These are phyloP conservation scores for Pinus tabuliformis DNA, from an alignment of 75 land plant genomes.

Conservation along the genomic window DNA sequence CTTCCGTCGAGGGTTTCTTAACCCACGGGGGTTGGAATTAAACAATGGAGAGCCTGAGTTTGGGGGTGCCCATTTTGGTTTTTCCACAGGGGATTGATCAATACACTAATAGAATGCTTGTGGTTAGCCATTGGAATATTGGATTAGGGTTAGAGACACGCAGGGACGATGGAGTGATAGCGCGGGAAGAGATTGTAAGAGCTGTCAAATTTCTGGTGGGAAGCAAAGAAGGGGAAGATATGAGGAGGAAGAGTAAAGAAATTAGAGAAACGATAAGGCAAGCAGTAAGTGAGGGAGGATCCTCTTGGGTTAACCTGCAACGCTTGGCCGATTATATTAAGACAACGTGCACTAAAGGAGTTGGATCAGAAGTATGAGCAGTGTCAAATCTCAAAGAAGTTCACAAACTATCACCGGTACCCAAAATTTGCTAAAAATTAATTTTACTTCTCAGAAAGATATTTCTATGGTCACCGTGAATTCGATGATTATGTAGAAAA, in stretches of 20 bases:
- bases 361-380: not conserved
- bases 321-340: conserved; percentile 13
- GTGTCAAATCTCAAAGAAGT: too few species aligned
- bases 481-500: too few species aligned
- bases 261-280: conserved; percentile 23
- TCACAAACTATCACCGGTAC: too few species aligned
- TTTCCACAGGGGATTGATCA: conserved; percentile 20
- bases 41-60: conserved; percentile 7
- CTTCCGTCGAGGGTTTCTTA: conserved; percentile 15
- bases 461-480: too few species aligned
- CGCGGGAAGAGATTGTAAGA: not conserved
- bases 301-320: conserved; percentile 23
- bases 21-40: conserved; percentile 32
- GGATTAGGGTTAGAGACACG: not conserved
- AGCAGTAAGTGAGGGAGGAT: conserved; percentile 37
- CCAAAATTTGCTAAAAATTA: too few species aligned
- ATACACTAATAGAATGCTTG: conserved; percentile 2
- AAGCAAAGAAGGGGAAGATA: conserved; percentile 15
- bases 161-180: not conserved
- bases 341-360: not conserved
- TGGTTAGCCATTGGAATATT: not conserved
- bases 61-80: conserved; percentile 22
- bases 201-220: conserved; percentile 12
- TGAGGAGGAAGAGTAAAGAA: conserved; percentile 17
- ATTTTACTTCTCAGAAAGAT: too few species aligned